Conservation (phyloP, 441 rosid species). For the Omphalea diandra region DNA sequence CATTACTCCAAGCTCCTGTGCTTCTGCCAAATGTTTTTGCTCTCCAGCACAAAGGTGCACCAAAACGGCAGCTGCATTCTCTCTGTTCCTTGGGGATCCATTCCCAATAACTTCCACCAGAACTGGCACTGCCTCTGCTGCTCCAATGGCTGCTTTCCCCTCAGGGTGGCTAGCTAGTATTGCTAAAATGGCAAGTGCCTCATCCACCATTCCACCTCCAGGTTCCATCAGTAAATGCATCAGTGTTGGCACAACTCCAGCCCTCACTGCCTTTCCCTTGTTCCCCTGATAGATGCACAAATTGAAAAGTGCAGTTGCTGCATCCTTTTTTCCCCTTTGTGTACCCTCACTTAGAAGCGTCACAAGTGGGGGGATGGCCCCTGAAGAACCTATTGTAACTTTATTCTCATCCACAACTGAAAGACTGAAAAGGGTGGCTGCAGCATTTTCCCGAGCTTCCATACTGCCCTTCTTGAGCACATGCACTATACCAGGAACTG, state of each 20-base stretch:
- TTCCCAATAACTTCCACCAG: slow-evolving; percentile 69
- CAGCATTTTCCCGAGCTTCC: too few species aligned
- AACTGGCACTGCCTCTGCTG: slow-evolving; percentile 78
- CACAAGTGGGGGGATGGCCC: slow-evolving; percentile 89
- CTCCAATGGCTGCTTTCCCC: slow-evolving; percentile 79
- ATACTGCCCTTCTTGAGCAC: too few species aligned
- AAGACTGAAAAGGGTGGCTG: slow-evolving; percentile 89
- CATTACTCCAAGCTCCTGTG: slow-evolving; percentile 74
- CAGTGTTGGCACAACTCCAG: slow-evolving; percentile 81
- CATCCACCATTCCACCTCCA: slow-evolving; percentile 85
- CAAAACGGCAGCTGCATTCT: slow-evolving; percentile 93
- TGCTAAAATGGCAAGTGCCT: slow-evolving; percentile 83
- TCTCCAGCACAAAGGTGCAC: slow-evolving; percentile 86
- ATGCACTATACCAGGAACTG: too few species aligned
- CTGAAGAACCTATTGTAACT: slow-evolving; percentile 76
- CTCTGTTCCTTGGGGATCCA: slow-evolving; percentile 87
- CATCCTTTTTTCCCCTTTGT: slow-evolving; percentile 92
- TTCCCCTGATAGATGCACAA: slow-evolving; percentile 95
- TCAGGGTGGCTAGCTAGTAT: slow-evolving; percentile 89
- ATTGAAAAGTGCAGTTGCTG: slow-evolving; percentile 97
- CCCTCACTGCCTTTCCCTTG: slow-evolving; percentile 92
- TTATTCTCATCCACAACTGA: slow-evolving; percentile 88
- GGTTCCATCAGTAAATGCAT: slow-evolving; percentile 72
- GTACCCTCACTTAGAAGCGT: slow-evolving; percentile 82
- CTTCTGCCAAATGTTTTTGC: slow-evolving; percentile 60